Base-by-base conservation (phyloP, 306 rosid species). In the Lathyrus sativus region DNA sequence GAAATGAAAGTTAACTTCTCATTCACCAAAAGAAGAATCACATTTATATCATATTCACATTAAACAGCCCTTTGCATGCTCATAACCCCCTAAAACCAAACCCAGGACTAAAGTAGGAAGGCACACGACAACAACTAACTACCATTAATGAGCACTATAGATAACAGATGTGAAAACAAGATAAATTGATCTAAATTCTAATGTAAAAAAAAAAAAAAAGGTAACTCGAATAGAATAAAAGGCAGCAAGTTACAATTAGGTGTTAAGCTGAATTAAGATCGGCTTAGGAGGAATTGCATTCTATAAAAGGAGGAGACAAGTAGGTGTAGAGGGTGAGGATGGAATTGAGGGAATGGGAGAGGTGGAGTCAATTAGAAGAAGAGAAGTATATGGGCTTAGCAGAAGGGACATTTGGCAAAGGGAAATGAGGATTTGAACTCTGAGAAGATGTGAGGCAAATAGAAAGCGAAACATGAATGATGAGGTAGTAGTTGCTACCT, bases 291-390 rank as follows among this genome's bases (percentile, higher is more conserved):
- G 12, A n/a, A 7, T 31, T 66, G 45, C 17, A 15, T 10, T 11
- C 13, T 31, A 49, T 12, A 7, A 67, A 33, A 67, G 19, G 12
- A 65, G 42, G 70, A 13, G 54, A 48, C 71, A 65, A 35, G 70
- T 9, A 51, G 46, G 48, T 17, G 9, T 65, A 38, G 14, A 43
- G 13, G 58, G 35, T 67, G 13, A 67, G 9, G 64, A 68, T 24
- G 64, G 28, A 68, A 53, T 19, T 38, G 37, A 12, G 41, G 57
- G 26, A 68, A 68, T 38, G 24, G n/a, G 37, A 37, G 74, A 19
- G 38, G 41, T 67, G 22, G 50, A 51, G 28, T 22, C 4, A 12
- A 10, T 39, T 68, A 22, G 2, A 29, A 0, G 22, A 49, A 18
- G 11, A 10, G 55, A 10, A 51, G 38, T 24, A 51, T 3, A 41